Base-by-base conservation (phyloP, 1,139 yeast genomes). In the Protomyces gravidus region DNA sequence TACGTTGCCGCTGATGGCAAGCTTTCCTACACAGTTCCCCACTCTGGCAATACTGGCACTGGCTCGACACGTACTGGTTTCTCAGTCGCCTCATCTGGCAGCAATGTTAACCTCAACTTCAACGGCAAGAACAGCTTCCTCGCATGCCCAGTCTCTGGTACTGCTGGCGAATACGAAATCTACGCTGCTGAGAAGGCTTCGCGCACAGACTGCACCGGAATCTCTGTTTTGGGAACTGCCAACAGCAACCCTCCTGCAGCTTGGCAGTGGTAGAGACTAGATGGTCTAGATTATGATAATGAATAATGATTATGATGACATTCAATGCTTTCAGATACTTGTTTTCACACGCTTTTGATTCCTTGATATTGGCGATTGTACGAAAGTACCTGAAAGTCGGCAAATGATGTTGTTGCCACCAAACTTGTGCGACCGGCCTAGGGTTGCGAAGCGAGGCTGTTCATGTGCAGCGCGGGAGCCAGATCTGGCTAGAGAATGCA, bases 171-270 rank as follows among this genome's bases (percentile, higher is more conserved):
- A 3, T 52, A 45, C 15, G 50, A 52, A 23, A 32, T 52, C 33
- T 36, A 23, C 17, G 45, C 42, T 21, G 28, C 40, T 5, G 49
- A 42, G 21, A 52, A 52, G 45, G 23, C 47, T 19, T 19, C 56
- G 5, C 49, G 47, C 1, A 45, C 56, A 3, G 56, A 45, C 47
- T 52, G 56, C 36, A 52, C 56, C 26, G 56, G 56, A 4, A 48
- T 52, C 45, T 26, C 32, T 17, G 27, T 52, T 7, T 30, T 25
- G 13, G 56, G 49, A 15, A 23, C 50, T 48, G 23, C 15, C 45
- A 45, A 39, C 23, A 13, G 28, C 45, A 25, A 26, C 40, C 47
- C 55, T 1, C 39, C 55, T 5, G 9, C 19, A 6, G 55, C 48
- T 13, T 50, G 48, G 48, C 28, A 40, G 26, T 50, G 55, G 55